Conservation (phyloP, 2,329 filamentous ascomycete species). For the Colletotrichum caudatum region DNA sequence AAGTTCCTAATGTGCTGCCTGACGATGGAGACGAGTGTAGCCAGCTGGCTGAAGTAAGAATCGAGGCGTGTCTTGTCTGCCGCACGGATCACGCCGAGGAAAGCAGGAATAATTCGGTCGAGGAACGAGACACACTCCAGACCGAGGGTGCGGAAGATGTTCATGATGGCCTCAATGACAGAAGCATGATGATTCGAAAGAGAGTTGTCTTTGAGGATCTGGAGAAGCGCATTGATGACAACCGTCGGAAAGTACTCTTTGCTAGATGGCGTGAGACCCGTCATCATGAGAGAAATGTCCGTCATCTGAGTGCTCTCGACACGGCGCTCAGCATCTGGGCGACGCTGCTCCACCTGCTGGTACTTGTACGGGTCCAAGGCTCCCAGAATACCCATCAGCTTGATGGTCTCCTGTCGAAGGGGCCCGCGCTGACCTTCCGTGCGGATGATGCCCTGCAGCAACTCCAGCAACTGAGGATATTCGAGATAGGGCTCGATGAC, state of each 20-base stretch:
- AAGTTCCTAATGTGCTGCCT: slow-evolving; percentile 96
- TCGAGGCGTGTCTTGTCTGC: slow-evolving; percentile 84
- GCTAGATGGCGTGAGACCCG: slow-evolving; percentile 92
- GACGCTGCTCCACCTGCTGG: slow-evolving; percentile 91
- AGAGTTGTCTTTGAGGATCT: slow-evolving; percentile 91
- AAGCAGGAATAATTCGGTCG: slow-evolving; percentile 92
- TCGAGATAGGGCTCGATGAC: slow-evolving; percentile 97
- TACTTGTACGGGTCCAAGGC: slow-evolving; percentile 97
- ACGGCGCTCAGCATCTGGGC: slow-evolving; percentile 81
- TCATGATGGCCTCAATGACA: slow-evolving; percentile 98
- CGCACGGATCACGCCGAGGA: slow-evolving; percentile 87
- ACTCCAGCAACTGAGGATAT: slow-evolving; percentile 91
- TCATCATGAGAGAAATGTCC: slow-evolving; percentile 98
- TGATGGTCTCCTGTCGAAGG: slow-evolving; percentile 93
- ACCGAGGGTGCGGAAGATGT: slow-evolving; percentile 95
- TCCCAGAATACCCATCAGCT: slow-evolving; percentile 93
- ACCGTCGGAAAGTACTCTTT: slow-evolving; percentile 99
- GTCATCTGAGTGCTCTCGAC: slow-evolving; percentile 77
- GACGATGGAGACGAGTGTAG: slow-evolving; percentile 93
- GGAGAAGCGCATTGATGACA: slow-evolving; percentile 94
- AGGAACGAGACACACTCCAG: slow-evolving; percentile 97
- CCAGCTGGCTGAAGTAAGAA: slow-evolving; percentile 97
- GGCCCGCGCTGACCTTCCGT: slow-evolving; percentile 86
- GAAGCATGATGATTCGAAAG: slow-evolving; percentile 90
- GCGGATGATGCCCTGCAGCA: slow-evolving; percentile 93